Evolutionary conservation across 2,329 filamentous ascomycete genomes (phyloP), one percentile per base, ranked within the genome.

Genomic region (Alternaria arborescens): DNA sequence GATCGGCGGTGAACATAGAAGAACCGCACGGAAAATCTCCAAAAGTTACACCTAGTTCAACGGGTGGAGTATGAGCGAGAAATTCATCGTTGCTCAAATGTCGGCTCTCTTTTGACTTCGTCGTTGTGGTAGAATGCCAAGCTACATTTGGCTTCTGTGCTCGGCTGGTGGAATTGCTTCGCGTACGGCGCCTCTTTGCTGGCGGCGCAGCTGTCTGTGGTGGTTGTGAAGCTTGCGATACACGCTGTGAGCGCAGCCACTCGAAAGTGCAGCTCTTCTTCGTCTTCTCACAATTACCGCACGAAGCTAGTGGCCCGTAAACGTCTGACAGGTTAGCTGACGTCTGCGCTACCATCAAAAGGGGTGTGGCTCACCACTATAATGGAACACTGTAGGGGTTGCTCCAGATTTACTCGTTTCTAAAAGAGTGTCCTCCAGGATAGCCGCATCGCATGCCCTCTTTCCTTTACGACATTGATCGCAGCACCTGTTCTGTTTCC

Each of bases 391-490:
- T 3, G 67, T 72, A 22, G 72, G 71, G 40, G 61, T 71, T 20
- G 60, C 60, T 55, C 58, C 64, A 50, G 63, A 63, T 26, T 64
- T 70, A 46, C 58, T 71, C 16, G 60, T 65, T 30, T 75, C 73
- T 14, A 77, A 41, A 52, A 77, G 61, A 3, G 71, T 69, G 50
- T 78, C 76, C 50, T 77, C 75, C 22, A 76, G 41, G 46, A 80
- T 76, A 6, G 71, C 71, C 5, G 79, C 80, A 64, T 83, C 80
- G 66, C 81, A 83, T 6, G 78, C 80, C 55, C 80, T 70, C 64
- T 82, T 82, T 22, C 81, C 81, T 61, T 79, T 80, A 22, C 81
- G 76, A 64, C 81, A 83, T 57, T 81, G 81, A 58, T 83, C 81
- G 62, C 81, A 83, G 60, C 80, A 82, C 50, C 81, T 76, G 58